A percentile compares a stretch with the other conserved stretches of the same genome.
Conservation (phyloP, 2,329 filamentous ascomycete species). For the Stylonectria norvegica region DNA sequence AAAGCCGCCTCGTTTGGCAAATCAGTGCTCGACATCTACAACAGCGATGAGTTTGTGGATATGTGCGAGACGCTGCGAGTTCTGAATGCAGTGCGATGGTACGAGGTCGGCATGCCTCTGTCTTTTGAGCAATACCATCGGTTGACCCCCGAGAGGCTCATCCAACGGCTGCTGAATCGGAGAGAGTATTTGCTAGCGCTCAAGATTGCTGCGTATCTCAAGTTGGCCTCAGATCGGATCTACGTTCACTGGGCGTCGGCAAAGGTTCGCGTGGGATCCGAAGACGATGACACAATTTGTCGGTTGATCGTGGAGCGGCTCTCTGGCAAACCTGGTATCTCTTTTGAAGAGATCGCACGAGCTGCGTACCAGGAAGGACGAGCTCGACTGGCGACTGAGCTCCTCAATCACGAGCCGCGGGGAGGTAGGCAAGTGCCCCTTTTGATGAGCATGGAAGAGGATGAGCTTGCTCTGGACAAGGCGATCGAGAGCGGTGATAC, state of each 20-base stretch:
- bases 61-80: conserved; percentile 95
- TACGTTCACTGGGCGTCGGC: conserved; percentile 97
- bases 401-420: conserved; percentile 89
- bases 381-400: conserved; percentile 79
- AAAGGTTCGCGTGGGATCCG: conserved; percentile 81
- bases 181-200: conserved; percentile 90
- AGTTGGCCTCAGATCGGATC: conserved; percentile 80
- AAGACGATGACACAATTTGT: conserved; percentile 86
- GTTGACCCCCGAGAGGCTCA: conserved; percentile 83
- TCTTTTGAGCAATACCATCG: conserved; percentile 93
- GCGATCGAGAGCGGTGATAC: conserved; percentile 94
- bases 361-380: conserved; percentile 94
- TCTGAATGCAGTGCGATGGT: conserved; percentile 87
- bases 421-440: conserved; percentile 95
- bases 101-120: conserved; percentile 82
- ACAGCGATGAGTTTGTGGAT: conserved; percentile 97
- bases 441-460: conserved; percentile 91
- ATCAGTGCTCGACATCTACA: conserved; percentile 94
- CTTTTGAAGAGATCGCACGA: conserved; percentile 89
- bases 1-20: conserved; percentile 97
- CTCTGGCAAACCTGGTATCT: conserved; percentile 84
- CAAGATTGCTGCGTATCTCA: conserved; percentile 81
- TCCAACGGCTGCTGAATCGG: conserved; percentile 79
- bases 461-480: conserved; percentile 91
- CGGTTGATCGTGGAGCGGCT: conserved; percentile 82